Evolutionary conservation across 176 grass and related monocot genomes (phyloP).

Genomic region (Ampelocalamus luodianensis): DNA sequence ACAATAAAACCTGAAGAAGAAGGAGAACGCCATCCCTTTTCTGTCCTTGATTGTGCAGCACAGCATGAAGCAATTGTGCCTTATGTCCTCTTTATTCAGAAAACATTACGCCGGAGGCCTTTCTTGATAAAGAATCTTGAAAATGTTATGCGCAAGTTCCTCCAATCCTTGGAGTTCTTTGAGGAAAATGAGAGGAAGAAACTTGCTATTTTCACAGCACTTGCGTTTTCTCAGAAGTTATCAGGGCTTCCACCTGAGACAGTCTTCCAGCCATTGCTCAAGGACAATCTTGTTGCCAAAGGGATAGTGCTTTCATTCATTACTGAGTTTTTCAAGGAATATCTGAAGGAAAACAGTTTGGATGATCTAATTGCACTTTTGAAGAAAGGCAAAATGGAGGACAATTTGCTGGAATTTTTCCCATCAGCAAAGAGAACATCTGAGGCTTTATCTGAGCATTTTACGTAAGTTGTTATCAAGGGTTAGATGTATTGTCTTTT

Average conservation of each 20-base stretch:
- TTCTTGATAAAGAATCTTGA: conserved; percentile 98
- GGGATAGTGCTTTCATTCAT: conserved; percentile 94
- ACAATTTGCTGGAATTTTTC: conserved; percentile 94
- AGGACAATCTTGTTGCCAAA: conserved; percentile 97
- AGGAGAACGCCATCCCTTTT: conserved; percentile 80
- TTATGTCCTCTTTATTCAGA: conserved; percentile 89
- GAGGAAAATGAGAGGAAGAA: conserved; percentile 94
- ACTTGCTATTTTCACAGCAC: conserved; percentile 89
- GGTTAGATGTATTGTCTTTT: conserved; percentile 14
- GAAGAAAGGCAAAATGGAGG: conserved; percentile 96
- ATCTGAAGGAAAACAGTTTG: conserved; percentile 86
- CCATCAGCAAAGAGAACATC: conserved; percentile 68
- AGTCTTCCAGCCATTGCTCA: conserved; percentile 88
- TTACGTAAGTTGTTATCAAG: conserved; percentile 54
- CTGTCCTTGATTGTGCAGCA: conserved; percentile 78
- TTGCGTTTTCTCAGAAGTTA: conserved; percentile 96
- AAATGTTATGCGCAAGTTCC: conserved; percentile 95
- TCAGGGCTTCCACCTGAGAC: conserved; percentile 95
- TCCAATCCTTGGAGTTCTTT: conserved; percentile 92
- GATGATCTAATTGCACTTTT: conserved; percentile 94
- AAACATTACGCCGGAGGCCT: conserved; percentile 81
- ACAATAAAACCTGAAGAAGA: conserved; percentile 97
- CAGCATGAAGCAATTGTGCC: conserved; percentile 86
- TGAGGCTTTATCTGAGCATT: conserved; percentile 89
- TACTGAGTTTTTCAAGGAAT: conserved; percentile 92